Base-by-base conservation (phyloP, 2,329 filamentous ascomycete genomes). In the Alternaria atra region DNA sequence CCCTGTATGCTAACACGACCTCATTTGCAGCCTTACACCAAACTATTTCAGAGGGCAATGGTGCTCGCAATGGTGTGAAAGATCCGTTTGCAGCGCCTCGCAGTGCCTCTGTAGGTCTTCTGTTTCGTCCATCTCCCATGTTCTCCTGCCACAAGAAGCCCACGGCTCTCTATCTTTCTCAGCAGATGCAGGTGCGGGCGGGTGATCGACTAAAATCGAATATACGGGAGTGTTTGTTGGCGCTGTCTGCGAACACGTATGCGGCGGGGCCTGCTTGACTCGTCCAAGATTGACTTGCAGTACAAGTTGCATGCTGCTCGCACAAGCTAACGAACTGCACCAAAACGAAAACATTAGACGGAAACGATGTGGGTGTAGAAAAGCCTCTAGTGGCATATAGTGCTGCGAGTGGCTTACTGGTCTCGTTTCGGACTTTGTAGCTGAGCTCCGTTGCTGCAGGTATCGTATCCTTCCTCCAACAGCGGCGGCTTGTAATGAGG, bases 161-260 rank as follows among this genome's bases (percentile, higher is more conserved):
- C 46, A 37, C 17, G 37, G 37, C n/a, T 32, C 29, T 34, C 52
- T 40, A 8, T 40, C 12, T 30, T 20, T 53, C 29, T 47, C 42
- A 48, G 42, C 29, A 48, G 32, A 47, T 63, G 60, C 60, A 55
- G 17, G 30, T 17, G 57, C 51, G 55, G 29, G 51, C 57, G 56
- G 60, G 46, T 63, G 52, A 56, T 60, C 56, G 57, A 52, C 56
- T 60, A 23, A 35, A 54, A 27, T 55, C 25, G 37, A 34, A 12
- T 30, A 34, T 12, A 35, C 42, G 52, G 29, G 15, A 39, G 17
- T 52, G 34, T 57, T 17, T 57, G 40, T 57, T 20, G 48, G 27
- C 40, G 40, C 46, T 15, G n/a, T 20, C 51, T 35, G 51, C 52
- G 30, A 27, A 50, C 46, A 50, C 30, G 46, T 50, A 50, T 50